These are phyloP conservation scores for Colletotrichum lini DNA, from an alignment of 2,329 filamentous ascomycete species.

Conservation along the genomic window DNA sequence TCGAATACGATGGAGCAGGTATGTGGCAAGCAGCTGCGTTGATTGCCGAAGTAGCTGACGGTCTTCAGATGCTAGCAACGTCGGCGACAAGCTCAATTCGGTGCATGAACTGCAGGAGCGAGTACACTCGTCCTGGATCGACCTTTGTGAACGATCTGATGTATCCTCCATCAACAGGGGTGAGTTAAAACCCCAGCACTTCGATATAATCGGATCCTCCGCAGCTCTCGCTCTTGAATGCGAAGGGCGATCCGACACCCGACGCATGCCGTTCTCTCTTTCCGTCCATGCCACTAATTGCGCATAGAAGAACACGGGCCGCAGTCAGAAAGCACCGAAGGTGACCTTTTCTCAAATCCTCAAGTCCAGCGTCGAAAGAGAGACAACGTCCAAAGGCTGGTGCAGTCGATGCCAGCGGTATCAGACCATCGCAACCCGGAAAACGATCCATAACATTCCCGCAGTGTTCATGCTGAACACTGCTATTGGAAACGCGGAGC, in stretches of 20 bases:
- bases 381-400: constrained; percentile 92
- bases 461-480: constrained; percentile 92
- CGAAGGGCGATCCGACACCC: constrained; percentile 42
- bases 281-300: constrained; percentile 43
- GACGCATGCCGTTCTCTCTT: not conserved
- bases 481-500: constrained; percentile 78
- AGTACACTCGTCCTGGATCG: constrained; percentile 84
- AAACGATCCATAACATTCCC: constrained; percentile 86
- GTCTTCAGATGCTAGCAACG: constrained; percentile 72
- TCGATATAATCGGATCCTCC: not conserved
- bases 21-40: constrained; percentile 2
- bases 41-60: constrained; percentile 44
- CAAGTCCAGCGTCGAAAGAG: constrained; percentile 92
- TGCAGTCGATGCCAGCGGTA: constrained; percentile 93
- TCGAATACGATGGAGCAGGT: constrained; percentile 80
- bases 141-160: constrained; percentile 89
- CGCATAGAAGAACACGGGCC: constrained; percentile 60
- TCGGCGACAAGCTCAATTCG: constrained; percentile 80
- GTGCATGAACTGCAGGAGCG: constrained; percentile 89
- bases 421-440: constrained; percentile 87
- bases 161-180: constrained; percentile 66
- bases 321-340: constrained; percentile 66
- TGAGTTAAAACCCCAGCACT: not conserved
- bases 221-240: not conserved
- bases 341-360: constrained; percentile 89